These are phyloP conservation scores for Volutella citrinella DNA, from an alignment of 2,329 filamentous ascomycete genomes.

Conservation along the genomic window DNA sequence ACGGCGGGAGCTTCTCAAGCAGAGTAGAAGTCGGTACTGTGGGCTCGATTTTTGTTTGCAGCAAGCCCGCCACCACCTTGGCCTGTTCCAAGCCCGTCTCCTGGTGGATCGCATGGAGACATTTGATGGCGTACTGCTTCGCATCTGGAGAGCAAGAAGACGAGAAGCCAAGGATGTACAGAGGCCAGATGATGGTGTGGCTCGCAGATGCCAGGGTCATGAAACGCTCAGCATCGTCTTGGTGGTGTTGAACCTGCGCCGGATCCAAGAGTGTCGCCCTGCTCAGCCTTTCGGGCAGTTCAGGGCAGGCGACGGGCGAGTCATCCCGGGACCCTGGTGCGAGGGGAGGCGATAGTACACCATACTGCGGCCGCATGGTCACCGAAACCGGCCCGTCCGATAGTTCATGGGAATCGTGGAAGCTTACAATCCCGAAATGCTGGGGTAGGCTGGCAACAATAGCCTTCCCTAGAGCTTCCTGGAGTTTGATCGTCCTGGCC, in stretches of 20 bases:
- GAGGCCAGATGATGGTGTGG: slow-evolving; percentile 48
- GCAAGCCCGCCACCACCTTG: slow-evolving; percentile 38
- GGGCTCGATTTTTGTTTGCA: slow-evolving; percentile 32
- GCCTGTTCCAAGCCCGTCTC: slow-evolving; percentile 47
- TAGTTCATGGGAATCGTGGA: slow-evolving; percentile 28
- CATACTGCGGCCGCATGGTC: slow-evolving; percentile 25
- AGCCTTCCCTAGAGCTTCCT: slow-evolving; percentile 39
- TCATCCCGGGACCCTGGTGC: slow-evolving; percentile 8
- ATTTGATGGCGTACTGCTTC: slow-evolving; percentile 42
- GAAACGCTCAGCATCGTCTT: slow-evolving; percentile 41
- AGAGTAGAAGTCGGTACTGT: slow-evolving; percentile 2
- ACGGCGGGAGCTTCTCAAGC: slow-evolving; percentile 23
- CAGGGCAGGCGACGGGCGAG: background rate
- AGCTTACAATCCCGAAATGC: slow-evolving; percentile 46
- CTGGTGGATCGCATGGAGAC: slow-evolving; percentile 42
- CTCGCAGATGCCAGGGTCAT: slow-evolving; percentile 48
- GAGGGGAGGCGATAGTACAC: slow-evolving; percentile 26
- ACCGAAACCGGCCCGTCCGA: slow-evolving; percentile 22
- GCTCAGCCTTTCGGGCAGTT: slow-evolving; percentile 16
- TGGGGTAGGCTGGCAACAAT: slow-evolving; percentile 48
- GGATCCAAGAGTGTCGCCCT: slow-evolving; percentile 39
- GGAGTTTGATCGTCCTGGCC: slow-evolving; percentile 34
- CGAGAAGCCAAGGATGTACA: slow-evolving; percentile 48
- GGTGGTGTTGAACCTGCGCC: slow-evolving; percentile 31
- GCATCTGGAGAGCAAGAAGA: slow-evolving; percentile 40